phyloP scores from a whole-genome alignment of 2,329 filamentous ascomycete species.

The Dissoconium aciculare region DNA sequence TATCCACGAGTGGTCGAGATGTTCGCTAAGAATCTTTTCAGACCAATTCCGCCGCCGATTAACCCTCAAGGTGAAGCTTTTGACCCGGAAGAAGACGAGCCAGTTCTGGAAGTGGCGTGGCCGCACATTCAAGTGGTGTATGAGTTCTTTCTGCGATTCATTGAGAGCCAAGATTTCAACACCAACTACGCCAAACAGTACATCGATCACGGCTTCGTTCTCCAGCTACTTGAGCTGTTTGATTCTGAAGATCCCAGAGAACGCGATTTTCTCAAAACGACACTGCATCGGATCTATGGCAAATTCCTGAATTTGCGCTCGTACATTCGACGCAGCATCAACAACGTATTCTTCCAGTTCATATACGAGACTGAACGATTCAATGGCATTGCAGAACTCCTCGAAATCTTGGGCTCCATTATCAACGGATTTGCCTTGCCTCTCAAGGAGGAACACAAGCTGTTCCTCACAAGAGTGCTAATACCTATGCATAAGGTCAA shows the following conservation, averaged over 20 bases:
- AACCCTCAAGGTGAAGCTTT: constrained; percentile 97
- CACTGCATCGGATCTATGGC: constrained; percentile 91
- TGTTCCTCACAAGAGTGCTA: constrained; percentile 85
- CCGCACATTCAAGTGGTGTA: constrained; percentile 99
- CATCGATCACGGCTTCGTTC: constrained; percentile 94
- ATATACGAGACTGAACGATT: constrained; percentile 97
- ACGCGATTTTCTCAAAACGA: constrained; percentile 95
- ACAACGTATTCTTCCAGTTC: constrained; percentile 99
- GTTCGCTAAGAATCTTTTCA: constrained; percentile 97
- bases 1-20: constrained; percentile 97
- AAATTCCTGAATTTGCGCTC: constrained; percentile 97
- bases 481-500: constrained; percentile 96
- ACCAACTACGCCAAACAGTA: constrained; percentile 98
- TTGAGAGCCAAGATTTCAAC: constrained; percentile 99
- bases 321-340: constrained; percentile 95
- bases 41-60: constrained; percentile 90
- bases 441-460: constrained; percentile 95
- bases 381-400: constrained; percentile 90
- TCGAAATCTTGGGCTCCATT: constrained; percentile 94
- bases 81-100: constrained; percentile 95
- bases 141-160: constrained; percentile 97
- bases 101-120: constrained; percentile 95
- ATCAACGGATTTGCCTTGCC: constrained; percentile 97
- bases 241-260: constrained; percentile 96
- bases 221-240: constrained; percentile 90